A percentile compares a stretch with the other conserved stretches of the same genome.
Conservation (phyloP, 805 yeast genomes). For the Metschnikowia vanudenii region DNA sequence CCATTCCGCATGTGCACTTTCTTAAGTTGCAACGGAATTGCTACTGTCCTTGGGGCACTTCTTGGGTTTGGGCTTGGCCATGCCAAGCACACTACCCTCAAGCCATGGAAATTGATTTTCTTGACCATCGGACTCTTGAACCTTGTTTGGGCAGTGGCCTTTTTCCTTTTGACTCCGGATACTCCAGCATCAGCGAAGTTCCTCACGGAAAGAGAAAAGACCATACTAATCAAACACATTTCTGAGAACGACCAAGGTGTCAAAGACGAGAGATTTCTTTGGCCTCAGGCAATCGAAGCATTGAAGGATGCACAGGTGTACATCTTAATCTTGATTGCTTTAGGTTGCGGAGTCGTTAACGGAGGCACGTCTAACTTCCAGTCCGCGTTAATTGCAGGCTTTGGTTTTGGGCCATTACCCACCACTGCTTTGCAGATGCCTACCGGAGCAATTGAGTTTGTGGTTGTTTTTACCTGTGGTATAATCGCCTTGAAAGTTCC, state of each 20-base stretch:
- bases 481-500: conserved; percentile 20
- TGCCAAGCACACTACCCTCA: conserved; percentile 14
- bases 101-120: conserved; percentile 23
- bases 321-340: conserved; percentile 18
- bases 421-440: conserved; percentile 26
- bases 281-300: conserved; percentile 19
- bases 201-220: conserved; percentile 22
- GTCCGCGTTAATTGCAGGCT: conserved; percentile 22
- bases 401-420: conserved; percentile 22
- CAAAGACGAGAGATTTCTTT: conserved; percentile 15
- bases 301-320: conserved; percentile 22
- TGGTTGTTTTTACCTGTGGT: conserved; percentile 20
- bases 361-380: conserved; percentile 25
- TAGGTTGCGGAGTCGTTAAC: conserved; percentile 22
- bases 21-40: conserved; percentile 21
- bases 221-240: conserved; percentile 18
- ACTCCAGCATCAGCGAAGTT: conserved; percentile 18
- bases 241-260: conserved; percentile 20
- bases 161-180: conserved; percentile 20
- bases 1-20: conserved; percentile 20
- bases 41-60: conserved; percentile 24
- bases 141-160: conserved; percentile 18
- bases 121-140: conserved; percentile 22
- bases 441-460: conserved; percentile 23
- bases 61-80: conserved; percentile 21